Conservation (phyloP, 2,329 filamentous ascomycete species). For the Phialocephala subalpina region DNA sequence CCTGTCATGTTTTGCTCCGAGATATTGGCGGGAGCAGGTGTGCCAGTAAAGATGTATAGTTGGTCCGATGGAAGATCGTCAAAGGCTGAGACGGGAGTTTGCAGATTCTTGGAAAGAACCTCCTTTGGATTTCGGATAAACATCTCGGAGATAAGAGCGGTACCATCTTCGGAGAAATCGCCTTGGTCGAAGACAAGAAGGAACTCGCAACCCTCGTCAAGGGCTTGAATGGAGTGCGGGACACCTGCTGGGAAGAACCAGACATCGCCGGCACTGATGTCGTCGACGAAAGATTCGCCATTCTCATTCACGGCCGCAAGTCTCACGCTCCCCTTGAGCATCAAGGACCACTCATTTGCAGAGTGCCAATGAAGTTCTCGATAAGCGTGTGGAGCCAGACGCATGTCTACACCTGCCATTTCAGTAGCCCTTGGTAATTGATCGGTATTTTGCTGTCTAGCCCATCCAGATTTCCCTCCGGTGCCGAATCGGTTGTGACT, state of each 20-base stretch:
- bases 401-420: constrained; percentile 68
- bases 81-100: constrained; percentile 55
- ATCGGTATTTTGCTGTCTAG: constrained; percentile 61
- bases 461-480: constrained; percentile 56
- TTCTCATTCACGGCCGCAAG: constrained; percentile 61
- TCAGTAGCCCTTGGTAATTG: constrained; percentile 55
- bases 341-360: constrained; percentile 58
- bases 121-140: constrained; percentile 44
- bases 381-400: constrained; percentile 63
- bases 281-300: constrained; percentile 56
- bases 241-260: constrained; percentile 62
- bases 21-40: constrained; percentile 53
- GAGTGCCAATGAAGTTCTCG: constrained; percentile 72
- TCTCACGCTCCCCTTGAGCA: constrained; percentile 61
- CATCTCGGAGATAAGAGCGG: constrained; percentile 56
- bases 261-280: constrained; percentile 58
- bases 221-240: constrained; percentile 61
- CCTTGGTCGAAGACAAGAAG: constrained; percentile 68
- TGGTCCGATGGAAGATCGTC: constrained; percentile 54
- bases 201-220: constrained; percentile 64
- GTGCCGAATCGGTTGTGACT: constrained; percentile 53
- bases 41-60: constrained; percentile 62
- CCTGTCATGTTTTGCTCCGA: constrained; percentile 55
- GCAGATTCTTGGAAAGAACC: constrained; percentile 63
- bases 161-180: constrained; percentile 64